Base-by-base conservation (phyloP, 169 alveolate species). In the Neospora caninum region DNA sequence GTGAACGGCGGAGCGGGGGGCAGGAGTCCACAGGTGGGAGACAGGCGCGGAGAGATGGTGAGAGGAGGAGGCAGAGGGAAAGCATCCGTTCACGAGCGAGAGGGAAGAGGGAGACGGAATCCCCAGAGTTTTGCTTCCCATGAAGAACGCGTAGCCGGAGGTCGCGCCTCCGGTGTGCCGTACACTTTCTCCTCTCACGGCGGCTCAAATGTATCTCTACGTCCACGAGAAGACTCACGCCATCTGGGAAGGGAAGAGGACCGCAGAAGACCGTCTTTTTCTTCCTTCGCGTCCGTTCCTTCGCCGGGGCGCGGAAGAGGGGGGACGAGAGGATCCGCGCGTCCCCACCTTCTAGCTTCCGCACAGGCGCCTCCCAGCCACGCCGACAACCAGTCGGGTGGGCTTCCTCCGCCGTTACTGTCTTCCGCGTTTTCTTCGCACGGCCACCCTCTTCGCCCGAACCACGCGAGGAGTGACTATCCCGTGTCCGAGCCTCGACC, bases 1-100 rank as follows among this genome's bases (percentile, higher is more conserved):
- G 73, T 64, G 73, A 64, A 64, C 73, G 73, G 73, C 73, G 73
- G 73, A 64, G 73, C 16, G 73, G 73, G 7, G 73, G 73, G 73
- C 20, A 9, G 73, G 73, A 9, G 73, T 27, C 34, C 73, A 27
- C 73, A 7, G 73, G 16, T 64, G 73, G 73, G 73, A 64, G 73
- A 64, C 31, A 64, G 73, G 73, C 73, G 73, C 4, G 73, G 73
- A 64, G 73, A 64, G 20, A 64, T 64, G 73, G 73, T 64, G 73
- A 64, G 73, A 64, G 73, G 73, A 7, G 73, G 73, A 64, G 73
- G 73, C 25, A 64, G 73, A 64, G n/a, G 73, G 7, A 64, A 64
- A 64, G 34, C 73, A 64, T 7, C 31, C 4, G 73, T 27, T 64
- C n/a, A 64, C 73, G 73, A 64, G 73, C 73, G 73, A 64, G 73